phyloP scores from a whole-genome alignment of 2,329 filamentous ascomycete species.

The Fusarium transvaalense region DNA sequence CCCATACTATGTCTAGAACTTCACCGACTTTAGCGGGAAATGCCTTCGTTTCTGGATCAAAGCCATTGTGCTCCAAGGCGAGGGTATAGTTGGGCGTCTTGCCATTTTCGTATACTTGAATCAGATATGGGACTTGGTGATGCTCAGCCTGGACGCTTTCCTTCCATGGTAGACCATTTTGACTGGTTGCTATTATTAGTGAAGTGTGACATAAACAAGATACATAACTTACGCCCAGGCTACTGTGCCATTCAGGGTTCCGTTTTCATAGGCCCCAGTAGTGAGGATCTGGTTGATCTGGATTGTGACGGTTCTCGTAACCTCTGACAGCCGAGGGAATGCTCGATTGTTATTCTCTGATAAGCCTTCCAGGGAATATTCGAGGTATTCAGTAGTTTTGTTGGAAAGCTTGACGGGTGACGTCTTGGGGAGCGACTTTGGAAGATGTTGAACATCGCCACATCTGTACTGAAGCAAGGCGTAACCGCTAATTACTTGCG shows the following conservation, averaged over 20 bases:
- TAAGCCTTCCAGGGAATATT: slow-evolving; percentile 54
- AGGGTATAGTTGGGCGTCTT: slow-evolving; percentile 61
- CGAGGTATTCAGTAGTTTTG: slow-evolving; percentile 56
- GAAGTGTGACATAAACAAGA: rapidly evolving
- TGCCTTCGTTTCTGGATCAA: slow-evolving; percentile 63
- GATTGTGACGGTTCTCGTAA: slow-evolving; percentile 63
- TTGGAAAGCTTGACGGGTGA: slow-evolving; percentile 52
- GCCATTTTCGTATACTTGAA: slow-evolving; percentile 32
- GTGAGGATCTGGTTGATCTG: slow-evolving; percentile 58
- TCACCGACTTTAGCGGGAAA: slow-evolving; percentile 69
- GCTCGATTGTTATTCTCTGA: background rate
- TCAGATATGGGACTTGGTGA: slow-evolving; percentile 36
- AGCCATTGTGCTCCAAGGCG: slow-evolving; percentile 64
- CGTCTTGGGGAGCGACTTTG: slow-evolving; percentile 5
- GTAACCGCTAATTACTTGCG: slow-evolving; percentile 23
- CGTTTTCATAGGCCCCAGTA: slow-evolving; percentile 45
- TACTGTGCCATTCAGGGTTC: slow-evolving; percentile 32
- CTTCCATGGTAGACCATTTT: slow-evolving; percentile 32
- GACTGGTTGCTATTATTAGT: slow-evolving; percentile 3
- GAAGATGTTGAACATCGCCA: background rate
- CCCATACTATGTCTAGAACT: slow-evolving; percentile 65
- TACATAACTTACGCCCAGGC: slow-evolving; percentile 22
- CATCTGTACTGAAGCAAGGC: slow-evolving; percentile 27
- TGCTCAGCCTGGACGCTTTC: slow-evolving; percentile 27
- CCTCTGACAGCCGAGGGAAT: slow-evolving; percentile 59